These are phyloP conservation scores for Purpureocillium lavendulum DNA, from an alignment of 2,329 filamentous ascomycete species.

Conservation along the genomic window DNA sequence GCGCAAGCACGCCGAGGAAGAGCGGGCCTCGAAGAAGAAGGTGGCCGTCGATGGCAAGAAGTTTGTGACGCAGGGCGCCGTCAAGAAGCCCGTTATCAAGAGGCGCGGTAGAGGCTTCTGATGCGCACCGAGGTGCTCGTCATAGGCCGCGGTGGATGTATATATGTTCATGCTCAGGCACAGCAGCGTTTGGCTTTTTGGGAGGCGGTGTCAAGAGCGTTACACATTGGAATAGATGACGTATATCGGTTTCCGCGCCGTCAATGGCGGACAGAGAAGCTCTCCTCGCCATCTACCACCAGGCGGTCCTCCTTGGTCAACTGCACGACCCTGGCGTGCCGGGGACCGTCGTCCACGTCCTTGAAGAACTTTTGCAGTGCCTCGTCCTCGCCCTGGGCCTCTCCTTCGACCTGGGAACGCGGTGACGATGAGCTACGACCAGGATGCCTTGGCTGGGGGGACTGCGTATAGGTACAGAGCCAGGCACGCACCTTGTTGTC, in stretches of 20 bases:
- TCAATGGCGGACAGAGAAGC: constrained; percentile 49
- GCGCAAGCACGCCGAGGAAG: constrained; percentile 40
- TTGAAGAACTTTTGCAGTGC: constrained; percentile 62
- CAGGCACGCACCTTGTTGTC: constrained; percentile 39
- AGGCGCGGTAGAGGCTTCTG: constrained; percentile 46
- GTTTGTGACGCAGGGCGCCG: constrained; percentile 52
- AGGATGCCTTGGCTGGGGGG: no score
- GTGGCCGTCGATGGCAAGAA: constrained; percentile 36
- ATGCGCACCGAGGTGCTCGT: no score
- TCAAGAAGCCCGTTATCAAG: constrained; percentile 52
- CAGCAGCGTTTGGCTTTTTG: no score
- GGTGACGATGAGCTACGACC: no score
- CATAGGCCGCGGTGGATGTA: no score
- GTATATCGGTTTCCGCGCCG: not conserved
- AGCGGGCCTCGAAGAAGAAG: constrained; percentile 31
- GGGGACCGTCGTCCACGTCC: constrained; percentile 67
- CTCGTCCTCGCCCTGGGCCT: constrained; percentile 69
- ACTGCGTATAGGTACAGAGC: no score
- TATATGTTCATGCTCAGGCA: not conserved
- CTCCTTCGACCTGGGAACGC: constrained; percentile 87
- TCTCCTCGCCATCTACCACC: constrained; percentile 55
- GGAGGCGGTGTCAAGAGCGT: no score
- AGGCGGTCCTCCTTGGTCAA: constrained; percentile 63
- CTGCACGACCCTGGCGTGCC: constrained; percentile 62
- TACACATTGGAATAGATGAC: no score